phyloP scores from a whole-genome alignment of 805 yeast species.

The Zygotorulaspora sp. region DNA sequence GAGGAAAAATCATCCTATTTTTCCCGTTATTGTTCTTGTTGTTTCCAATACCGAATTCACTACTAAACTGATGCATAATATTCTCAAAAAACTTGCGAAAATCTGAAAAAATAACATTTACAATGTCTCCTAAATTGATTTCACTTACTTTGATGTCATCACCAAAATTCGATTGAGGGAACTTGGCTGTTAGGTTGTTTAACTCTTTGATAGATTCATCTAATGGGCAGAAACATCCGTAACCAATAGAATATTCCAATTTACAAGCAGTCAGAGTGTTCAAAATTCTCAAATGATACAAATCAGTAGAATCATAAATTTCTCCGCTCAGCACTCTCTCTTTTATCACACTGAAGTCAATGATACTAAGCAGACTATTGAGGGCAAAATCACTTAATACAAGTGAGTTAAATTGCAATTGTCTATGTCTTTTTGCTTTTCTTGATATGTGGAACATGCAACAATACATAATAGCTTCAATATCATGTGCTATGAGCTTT shows the following conservation, averaged over 20 bases:
- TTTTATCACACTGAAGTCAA: conserved; percentile 42
- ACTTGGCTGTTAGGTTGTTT: conserved; percentile 42
- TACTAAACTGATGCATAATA: conserved; percentile 5
- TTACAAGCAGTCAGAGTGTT: conserved; percentile 50
- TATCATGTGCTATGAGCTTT: conserved; percentile 54
- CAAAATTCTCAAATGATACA: conserved; percentile 52
- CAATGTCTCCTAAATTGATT: conserved; percentile 40
- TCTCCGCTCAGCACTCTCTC: conserved; percentile 34
- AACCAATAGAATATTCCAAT: conserved; percentile 47
- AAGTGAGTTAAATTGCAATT: conserved; percentile 50
- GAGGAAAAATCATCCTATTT: conserved; percentile 28
- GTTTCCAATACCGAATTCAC: conserved; percentile 2
- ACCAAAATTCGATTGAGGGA: conserved; percentile 48
- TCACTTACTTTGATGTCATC: conserved; percentile 53
- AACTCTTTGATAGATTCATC: conserved; percentile 35
- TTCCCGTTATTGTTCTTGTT: conserved; percentile 4
- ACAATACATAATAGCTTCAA: conserved; percentile 55
- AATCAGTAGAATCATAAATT: conserved; percentile 37
- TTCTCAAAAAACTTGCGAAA: conserved; percentile 25
- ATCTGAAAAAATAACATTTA: conserved; percentile 27
- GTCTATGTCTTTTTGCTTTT: conserved; percentile 43
- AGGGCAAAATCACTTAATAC: conserved; percentile 49
- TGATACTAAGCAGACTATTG: conserved; percentile 44
- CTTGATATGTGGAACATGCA: conserved; percentile 51
- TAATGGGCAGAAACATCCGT: conserved; percentile 36